phyloP scores from a whole-genome alignment of 192 early-diverging fungal genomes.

The Allomyces javanicus region DNA sequence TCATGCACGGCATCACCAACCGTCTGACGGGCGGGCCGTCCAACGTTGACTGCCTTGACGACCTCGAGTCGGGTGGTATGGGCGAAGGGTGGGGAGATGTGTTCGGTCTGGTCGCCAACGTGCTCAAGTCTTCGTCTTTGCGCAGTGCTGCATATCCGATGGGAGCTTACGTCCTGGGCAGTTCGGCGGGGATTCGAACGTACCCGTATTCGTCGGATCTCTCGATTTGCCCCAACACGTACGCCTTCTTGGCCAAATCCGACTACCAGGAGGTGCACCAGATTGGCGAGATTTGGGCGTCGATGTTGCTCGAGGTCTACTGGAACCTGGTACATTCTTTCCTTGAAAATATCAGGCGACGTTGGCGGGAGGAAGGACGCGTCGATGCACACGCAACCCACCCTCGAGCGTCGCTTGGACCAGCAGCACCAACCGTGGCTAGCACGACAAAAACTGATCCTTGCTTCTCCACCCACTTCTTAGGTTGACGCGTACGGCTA shows the following conservation, averaged over 20 bases:
- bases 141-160: conserved; percentile 11
- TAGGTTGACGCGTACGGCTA: too few species aligned
- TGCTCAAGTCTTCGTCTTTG: background rate
- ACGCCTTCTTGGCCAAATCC: conserved; percentile 48
- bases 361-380: conserved; percentile 15
- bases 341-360: conserved; percentile 6
- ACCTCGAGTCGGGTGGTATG: conserved; percentile 75
- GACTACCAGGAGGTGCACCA: conserved; percentile 44
- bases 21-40: conserved; percentile 78
- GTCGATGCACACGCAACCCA: too few species aligned
- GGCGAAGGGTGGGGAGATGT: conserved; percentile 88
- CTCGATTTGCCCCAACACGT: conserved; percentile 59
- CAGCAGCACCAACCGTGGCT: too few species aligned
- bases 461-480: too few species aligned
- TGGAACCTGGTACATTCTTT: conserved; percentile 32
- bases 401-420: too few species aligned
- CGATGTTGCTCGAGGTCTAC: conserved; percentile 70
- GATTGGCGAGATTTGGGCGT: conserved; percentile 81
- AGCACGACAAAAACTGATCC: too few species aligned
- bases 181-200: conserved; percentile 1
- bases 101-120: conserved; percentile 47
- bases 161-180: conserved; percentile 55
- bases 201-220: conserved; percentile 56
- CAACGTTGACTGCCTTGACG: conserved; percentile 71
- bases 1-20: conserved; percentile 77